Evolutionary conservation across 768 basidiomycete species (phyloP), one percentile per base, ranked within the genome.

Genomic region (Mycena belliarum): DNA sequence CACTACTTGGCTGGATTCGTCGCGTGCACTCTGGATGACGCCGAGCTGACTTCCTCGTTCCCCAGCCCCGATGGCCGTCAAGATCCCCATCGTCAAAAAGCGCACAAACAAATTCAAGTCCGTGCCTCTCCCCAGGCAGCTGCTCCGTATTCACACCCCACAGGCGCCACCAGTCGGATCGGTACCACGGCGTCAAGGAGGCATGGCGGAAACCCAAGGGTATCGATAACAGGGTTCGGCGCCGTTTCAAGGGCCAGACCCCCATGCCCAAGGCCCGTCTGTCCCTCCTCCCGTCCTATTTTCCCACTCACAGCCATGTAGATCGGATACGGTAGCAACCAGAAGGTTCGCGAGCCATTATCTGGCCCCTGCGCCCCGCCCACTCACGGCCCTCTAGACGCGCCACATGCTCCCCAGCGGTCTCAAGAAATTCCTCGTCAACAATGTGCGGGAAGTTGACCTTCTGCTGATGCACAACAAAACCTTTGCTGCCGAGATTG

Each of bases 161-260:
- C 72, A 93, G 92, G 84, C 93, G 96, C 77, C 96, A 98, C 78
- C 96, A 98, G 79, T 96, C 94, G 48, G 96, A 98, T 80, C 91
- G 96, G 72, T 98, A 97, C 82, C 86, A 92, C 75, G 79, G 89
- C 65, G 95, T 98, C 66, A 96, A 96, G 84, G 95, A 97, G 82
- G 82, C 92, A 82, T 99, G 97, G 97, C 85, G 97, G 75, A 99
- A 99, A 82, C 97, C 97, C 66, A 99, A 98, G 87, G 97, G 96
- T 93, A 98, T 98, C 69, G 96, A 98, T 75, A 98, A 98, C 87
- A 87, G 95, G 70, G 95, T 97, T 69, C 83, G 94, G 73, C 86
- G 92, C 66, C 87, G 91, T 70, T 94, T 93, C 83, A 97, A 94
- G 82, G 96, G 96, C 53, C 94, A 96, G 75, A 83, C 85, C 56